Base-by-base conservation (phyloP, 345 rosid genomes). In the Eucalyptus curtisii region DNA sequence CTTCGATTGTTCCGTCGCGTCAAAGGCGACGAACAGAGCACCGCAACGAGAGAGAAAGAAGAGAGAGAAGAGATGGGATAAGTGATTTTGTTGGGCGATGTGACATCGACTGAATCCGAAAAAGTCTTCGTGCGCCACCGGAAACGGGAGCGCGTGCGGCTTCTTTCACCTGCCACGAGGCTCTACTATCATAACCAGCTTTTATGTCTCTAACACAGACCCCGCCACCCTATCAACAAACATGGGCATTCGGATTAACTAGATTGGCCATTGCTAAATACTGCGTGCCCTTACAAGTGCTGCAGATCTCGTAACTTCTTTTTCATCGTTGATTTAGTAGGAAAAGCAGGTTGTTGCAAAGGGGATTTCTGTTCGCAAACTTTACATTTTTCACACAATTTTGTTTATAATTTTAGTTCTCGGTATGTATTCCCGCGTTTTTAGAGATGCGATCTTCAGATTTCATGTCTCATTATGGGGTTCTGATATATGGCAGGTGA, bases 341-440 rank as follows among this genome's bases (percentile, higher is more conserved):
- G 19, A 64, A 27, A n/a, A 7, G 5, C 7, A 8, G 20, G 5
- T n/a, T 14, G 37, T 64, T 1, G 20, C 9, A 1, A n/a, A 0
- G 7, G 2, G 16, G 16, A 59, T 68, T 68, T 12, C 0, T 4
- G 2, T 31, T 31, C 13, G 0, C 42, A 33, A 68, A 68, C 42
- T n/a, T 31, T 16, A 19, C 2, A 1, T 17, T 8, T 2, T n/a
- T 33, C 80, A 5, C 4, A 1, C 12, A 0, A 66, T 8, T 17
- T 19, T 31, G 15, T 66, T 16, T 12, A 1, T 31, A 15, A 66
- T 15, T 31, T 31, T 3, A 5, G 3, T 15, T 17, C 76, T 66
- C 8, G 0, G 0, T 31, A 7, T 8, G 40, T 66, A 16, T 17
- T 33, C 22, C 0, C 12, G 0, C 3, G 13, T 16, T 33, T 4